phyloP scores from a whole-genome alignment of 768 basidiomycete species.

The Coprinellus aureogranulatus region DNA sequence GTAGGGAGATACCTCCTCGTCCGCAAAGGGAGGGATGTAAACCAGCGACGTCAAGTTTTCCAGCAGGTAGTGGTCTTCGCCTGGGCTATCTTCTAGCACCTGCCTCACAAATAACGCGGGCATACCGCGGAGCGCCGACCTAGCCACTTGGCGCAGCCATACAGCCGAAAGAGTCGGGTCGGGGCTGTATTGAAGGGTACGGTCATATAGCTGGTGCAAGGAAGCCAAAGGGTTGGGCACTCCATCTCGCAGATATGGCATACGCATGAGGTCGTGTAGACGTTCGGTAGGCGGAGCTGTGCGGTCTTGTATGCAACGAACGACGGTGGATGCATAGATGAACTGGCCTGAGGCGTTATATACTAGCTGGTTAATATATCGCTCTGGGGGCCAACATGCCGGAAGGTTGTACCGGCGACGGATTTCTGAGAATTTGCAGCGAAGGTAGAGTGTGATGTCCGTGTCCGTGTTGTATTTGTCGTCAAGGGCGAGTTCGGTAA shows the following conservation, averaged over 20 bases:
- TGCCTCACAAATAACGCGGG: not conserved
- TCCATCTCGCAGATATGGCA: too few species aligned
- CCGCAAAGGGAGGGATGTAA: not conserved
- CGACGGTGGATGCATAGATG: slow-evolving; percentile 5
- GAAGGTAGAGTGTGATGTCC: not conserved
- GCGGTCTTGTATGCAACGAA: slow-evolving; percentile 6
- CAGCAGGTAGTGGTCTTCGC: not conserved
- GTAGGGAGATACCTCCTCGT: not conserved
- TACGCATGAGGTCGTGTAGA: too few species aligned
- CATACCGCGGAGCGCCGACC: too few species aligned
- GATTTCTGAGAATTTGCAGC: not conserved
- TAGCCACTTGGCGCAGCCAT: too few species aligned
- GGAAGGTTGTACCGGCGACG: slow-evolving; percentile 1
- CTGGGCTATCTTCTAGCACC: not conserved
- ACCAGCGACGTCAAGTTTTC: not conserved
- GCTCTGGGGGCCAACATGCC: not conserved
- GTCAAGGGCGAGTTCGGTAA: not conserved
- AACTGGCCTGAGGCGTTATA: slow-evolving; percentile 11
- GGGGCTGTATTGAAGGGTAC: too few species aligned
- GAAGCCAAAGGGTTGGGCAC: too few species aligned
- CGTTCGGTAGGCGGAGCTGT: slow-evolving; percentile 2
- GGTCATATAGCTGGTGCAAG: too few species aligned
- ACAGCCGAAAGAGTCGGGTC: too few species aligned
- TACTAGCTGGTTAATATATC: slow-evolving; percentile 3
- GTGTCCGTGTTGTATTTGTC: not conserved